Percentiles rank a stretch among this genome's conserved stretches.
Evolutionary conservation across 371 early-diverging fungal species (phyloP).

Genomic region (Encephalitozoon cuniculi): DNA sequence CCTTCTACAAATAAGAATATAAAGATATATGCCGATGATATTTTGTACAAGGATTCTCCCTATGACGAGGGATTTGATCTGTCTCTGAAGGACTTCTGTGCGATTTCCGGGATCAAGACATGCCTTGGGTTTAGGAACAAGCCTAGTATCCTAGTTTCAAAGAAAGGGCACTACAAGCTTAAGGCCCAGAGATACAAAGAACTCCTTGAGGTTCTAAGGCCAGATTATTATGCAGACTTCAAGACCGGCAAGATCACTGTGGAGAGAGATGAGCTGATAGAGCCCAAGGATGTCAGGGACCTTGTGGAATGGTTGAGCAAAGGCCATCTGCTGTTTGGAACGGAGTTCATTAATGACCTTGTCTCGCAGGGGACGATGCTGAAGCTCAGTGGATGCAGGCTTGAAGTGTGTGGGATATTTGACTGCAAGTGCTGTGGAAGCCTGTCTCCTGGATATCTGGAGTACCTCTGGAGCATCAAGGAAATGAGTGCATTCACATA

Average conservation of each 20-base stretch:
- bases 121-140: neutral
- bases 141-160: slow-evolving; percentile 5
- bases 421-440: slow-evolving; percentile 37
- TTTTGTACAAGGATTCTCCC: slow-evolving; percentile 28
- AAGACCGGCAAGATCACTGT: slow-evolving; percentile 11
- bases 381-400: neutral
- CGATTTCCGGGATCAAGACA: neutral
- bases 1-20: neutral
- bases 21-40: slow-evolving; percentile 26
- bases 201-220: slow-evolving; percentile 5
- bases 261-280: slow-evolving; percentile 19
- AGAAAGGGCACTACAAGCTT: slow-evolving; percentile 37
- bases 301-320: neutral
- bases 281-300: slow-evolving; percentile 5
- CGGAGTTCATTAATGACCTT: slow-evolving; percentile 22
- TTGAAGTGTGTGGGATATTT: neutral
- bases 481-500: slow-evolving; percentile 27
- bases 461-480: slow-evolving; percentile 5
- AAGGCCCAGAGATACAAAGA: slow-evolving; percentile 11
- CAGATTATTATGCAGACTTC: slow-evolving; percentile 26
- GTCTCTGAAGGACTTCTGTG: slow-evolving; percentile 14
- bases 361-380: slow-evolving; percentile 9
- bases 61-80: slow-evolving; percentile 10
- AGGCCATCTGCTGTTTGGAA: slow-evolving; percentile 9
- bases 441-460: slow-evolving; percentile 3